Evolutionary conservation across 805 yeast genomes (phyloP), one percentile per base, ranked within the genome.

Genomic region (Sugiyamaella marilandica): DNA sequence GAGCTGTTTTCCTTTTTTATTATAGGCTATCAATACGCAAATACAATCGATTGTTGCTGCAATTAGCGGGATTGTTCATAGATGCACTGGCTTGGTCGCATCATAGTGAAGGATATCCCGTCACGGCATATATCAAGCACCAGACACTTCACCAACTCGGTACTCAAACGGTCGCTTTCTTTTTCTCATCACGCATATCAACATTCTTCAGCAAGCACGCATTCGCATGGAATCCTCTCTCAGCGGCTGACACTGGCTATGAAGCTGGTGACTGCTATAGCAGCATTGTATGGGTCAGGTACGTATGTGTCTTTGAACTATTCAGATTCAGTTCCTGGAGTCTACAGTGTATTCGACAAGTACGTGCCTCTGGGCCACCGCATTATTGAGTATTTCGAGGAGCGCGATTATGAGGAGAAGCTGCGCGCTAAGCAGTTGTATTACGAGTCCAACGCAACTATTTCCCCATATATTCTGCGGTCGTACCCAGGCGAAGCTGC

Each of bases 321-420:
- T 33, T 44, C 41, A n/a, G 46, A 45, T 32, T 45, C 47, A 24
- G 5, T 16, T 3, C 43, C 43, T 13, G 19, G 10, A 11, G 29
- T 52, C 29, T 45, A 50, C 45, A 21, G 37, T 2, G n/a, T 37
- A 21, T 51, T 49, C 32, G 59, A 59, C 14, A 49, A 47, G 18
- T 52, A 57, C 37, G 34, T 56, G 13, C 64, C 64, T 10, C 41
- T 58, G 10, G 60, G 59, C 1, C 47, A 36, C 5, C 32, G 19
- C 7, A 47, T 60, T 19, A 39, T 60, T 41, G 64, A 60, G 31
- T 47, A 31, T 19, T 29, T 59, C 16, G 64, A 60, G 44, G 62
- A 60, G 37, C 44, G 54, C 11, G 48, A 54, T 31, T 51, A 56
- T 35, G 32, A 32, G 16, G 37, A 50, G 13, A 50, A 44, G 33